These are phyloP conservation scores for Irpex sp. DNA, from an alignment of 1,284 basidiomycete genomes.

Conservation along the genomic window DNA sequence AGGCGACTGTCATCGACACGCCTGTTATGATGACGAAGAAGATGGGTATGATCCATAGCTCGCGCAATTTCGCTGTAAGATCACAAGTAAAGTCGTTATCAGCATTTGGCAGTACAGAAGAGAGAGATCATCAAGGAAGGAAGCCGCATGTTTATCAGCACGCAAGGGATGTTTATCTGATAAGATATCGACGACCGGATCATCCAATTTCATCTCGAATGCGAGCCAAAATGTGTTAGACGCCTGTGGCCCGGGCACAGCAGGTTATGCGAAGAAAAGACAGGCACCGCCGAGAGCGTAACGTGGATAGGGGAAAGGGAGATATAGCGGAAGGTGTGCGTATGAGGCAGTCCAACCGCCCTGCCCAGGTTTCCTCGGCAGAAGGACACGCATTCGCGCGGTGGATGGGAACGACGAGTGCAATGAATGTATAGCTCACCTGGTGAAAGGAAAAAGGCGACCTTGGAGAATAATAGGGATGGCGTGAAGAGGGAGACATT, in stretches of 20 bases:
- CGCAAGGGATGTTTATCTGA: background rate
- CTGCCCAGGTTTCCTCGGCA: too few species aligned
- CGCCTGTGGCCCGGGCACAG: background rate
- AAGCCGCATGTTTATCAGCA: conserved; percentile 19
- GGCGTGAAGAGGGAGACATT: conserved; percentile 93
- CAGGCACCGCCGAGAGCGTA: background rate
- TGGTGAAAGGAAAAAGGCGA: conserved; percentile 77
- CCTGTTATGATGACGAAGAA: conserved; percentile 70
- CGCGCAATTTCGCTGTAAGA: conserved; percentile 66
- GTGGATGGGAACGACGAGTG: background rate
- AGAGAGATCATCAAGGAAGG: background rate
- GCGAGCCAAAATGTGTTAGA: background rate
- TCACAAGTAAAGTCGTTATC: conserved; percentile 14
- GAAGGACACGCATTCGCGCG: background rate
- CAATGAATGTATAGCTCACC: conserved; percentile 33
- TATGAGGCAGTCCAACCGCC: too few species aligned
- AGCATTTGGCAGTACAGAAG: background rate
- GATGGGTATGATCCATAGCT: conserved; percentile 91
- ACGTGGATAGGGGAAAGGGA: background rate
- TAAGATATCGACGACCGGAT: background rate
- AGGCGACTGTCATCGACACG: conserved; percentile 57
- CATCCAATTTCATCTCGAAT: background rate
- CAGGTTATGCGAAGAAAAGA: background rate
- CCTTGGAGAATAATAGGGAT: conserved; percentile 90
- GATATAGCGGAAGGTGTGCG: background rate